Evolutionary conservation across 2,329 filamentous ascomycete genomes (phyloP).

Genomic region (Akanthomyces uredinophilus): DNA sequence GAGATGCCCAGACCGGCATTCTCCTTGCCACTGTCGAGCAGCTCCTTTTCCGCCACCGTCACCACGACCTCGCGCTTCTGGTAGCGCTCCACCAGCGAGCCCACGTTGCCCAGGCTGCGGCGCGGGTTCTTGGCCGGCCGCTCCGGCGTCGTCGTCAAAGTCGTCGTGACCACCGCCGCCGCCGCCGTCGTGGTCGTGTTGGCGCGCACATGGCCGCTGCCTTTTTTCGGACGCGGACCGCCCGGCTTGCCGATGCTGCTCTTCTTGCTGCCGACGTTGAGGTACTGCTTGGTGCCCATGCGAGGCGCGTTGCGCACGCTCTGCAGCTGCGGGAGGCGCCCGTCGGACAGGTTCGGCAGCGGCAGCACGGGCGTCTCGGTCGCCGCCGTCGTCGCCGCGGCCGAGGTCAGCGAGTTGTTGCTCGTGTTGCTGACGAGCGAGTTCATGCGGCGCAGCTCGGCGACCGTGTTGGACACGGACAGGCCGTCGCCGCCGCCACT

Average conservation of each 20-base stretch:
- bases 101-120: constrained; percentile 12
- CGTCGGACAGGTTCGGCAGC: constrained; percentile 33
- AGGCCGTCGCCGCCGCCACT: constrained; percentile 4
- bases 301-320: constrained; percentile 14
- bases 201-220: background rate
- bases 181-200: background rate
- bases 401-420: constrained; percentile 32
- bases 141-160: background rate
- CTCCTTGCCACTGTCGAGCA: constrained; percentile 1
- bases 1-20: constrained; percentile 12
- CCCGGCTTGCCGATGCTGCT: constrained; percentile 16
- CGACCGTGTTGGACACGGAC: constrained; percentile 39
- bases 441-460: constrained; percentile 54
- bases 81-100: background rate
- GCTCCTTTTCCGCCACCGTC: background rate
- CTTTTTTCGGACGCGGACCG: background rate
- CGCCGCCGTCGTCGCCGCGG: constrained; percentile 16
- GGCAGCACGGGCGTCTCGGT: constrained; percentile 26
- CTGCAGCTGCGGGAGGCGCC: constrained; percentile 19
- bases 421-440: constrained; percentile 44
- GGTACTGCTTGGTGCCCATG: constrained; percentile 42
- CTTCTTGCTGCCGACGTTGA: constrained; percentile 29
- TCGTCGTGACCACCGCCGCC: too few species aligned
- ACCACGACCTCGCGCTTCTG: too few species aligned
- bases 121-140: constrained; percentile 14